Base-by-base conservation (phyloP, 2,329 filamentous ascomycete genomes). In the Microsporum audouinii region DNA sequence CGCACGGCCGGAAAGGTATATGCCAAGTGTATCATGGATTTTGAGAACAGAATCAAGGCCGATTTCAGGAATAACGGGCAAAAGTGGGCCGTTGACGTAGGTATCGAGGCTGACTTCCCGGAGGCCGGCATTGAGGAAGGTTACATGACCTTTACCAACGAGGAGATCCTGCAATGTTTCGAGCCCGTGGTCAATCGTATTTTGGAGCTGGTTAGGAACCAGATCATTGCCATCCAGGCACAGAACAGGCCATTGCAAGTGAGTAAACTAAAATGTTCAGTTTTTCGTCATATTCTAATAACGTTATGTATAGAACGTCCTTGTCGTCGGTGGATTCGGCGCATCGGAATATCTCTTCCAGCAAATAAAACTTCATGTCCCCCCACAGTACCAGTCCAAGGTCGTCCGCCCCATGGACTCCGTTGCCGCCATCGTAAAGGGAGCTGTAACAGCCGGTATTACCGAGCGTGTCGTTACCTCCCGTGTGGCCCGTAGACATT, bases 21-120 rank as follows among this genome's bases (percentile, higher is more conserved):
- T 75, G 92, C 92, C 67, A 97, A 97, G 79, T 97, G 92, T 75
- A 97, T 99, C 76, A 97, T 97, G 92, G 94, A 99, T 77, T 99
- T 99, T 70, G 94, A 99, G 80, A 97, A 97, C 83, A 83, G 94
- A 74, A 96, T 99, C 83, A 99, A 99, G 82, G 94, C 94, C 57
- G 94, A 97, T 75, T 99, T 99, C 86, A 86, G 94, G 66, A 97
- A 97, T 79, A 97, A 96, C 75, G 91, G 92, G 57, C 92, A 97
- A 76, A 97, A 97, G 76, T 97, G 94, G 94, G 94, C 94, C 51
- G 91, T 97, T 23, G 94, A 99, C 72, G 94, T 99, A 57, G 94
- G 94, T 71, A 97, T 99, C 70, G 94, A 99, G 79, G 91, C 92
- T 49, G 94, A 97, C 72, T 97, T 95, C 78, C 92, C 92, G 43